Evolutionary conservation across 805 yeast genomes (phyloP).

Genomic region (Candida namnaoensis): DNA sequence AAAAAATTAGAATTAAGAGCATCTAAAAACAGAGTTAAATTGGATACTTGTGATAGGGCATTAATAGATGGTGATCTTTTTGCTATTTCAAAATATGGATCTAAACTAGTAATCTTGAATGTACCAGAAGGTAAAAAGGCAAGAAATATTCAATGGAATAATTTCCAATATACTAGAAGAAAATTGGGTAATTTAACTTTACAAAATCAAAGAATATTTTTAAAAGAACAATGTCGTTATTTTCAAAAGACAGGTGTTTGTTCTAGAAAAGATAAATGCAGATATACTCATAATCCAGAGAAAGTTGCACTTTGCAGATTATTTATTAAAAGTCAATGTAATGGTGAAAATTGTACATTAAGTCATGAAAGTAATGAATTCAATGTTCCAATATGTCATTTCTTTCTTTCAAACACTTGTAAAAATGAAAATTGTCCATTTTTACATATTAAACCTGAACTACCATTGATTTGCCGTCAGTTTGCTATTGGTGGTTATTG

Average conservation of each 20-base stretch:
- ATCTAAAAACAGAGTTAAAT: constrained; percentile 23
- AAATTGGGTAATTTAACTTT: constrained; percentile 20
- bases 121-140: constrained; percentile 12
- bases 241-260: constrained; percentile 29
- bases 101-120: constrained; percentile 29
- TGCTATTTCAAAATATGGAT: constrained; percentile 32
- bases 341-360: constrained; percentile 36
- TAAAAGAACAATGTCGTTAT: constrained; percentile 18
- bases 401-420: constrained; percentile 38
- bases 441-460: constrained; percentile 34
- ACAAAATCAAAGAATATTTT: constrained; percentile 8
- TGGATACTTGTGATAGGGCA: constrained; percentile 37
- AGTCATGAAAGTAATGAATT: constrained; percentile 50
- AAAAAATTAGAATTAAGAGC: constrained; percentile 13
- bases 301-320: constrained; percentile 49
- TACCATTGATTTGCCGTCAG: constrained; percentile 48
- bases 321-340: constrained; percentile 39
- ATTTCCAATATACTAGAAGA: constrained; percentile 16
- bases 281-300: constrained; percentile 39
- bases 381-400: constrained; percentile 54
- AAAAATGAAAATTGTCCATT: constrained; percentile 40
- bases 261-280: constrained; percentile 40
- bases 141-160: constrained; percentile 23
- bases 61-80: constrained; percentile 31
- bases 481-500: constrained; percentile 69